These are phyloP conservation scores for Eucalyptus curtisii DNA, from an alignment of 345 rosid genomes.

Conservation along the genomic window DNA sequence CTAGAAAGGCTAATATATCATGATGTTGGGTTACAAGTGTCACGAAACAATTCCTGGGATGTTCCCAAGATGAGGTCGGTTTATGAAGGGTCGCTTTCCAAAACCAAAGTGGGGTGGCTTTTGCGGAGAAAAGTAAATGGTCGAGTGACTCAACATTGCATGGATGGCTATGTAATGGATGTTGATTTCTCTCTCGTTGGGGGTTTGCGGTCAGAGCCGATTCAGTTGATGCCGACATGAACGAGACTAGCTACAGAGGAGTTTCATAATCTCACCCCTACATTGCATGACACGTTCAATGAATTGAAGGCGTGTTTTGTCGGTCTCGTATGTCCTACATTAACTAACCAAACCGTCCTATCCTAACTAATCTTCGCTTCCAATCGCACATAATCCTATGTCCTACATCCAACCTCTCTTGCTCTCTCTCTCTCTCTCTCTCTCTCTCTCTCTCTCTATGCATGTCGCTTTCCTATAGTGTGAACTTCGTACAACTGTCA, in stretches of 20 bases:
- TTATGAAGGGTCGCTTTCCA: not conserved
- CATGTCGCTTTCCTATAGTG: not conserved
- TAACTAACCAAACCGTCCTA: not conserved
- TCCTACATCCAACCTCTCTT: not conserved
- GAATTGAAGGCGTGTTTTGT: not conserved
- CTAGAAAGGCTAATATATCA: not conserved
- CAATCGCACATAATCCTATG: not conserved
- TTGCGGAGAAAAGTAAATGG: not conserved
- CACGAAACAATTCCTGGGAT: not conserved
- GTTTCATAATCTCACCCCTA: not conserved
- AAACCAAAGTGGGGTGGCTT: not conserved
- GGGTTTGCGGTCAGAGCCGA: not conserved
- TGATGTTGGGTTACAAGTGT: not conserved
- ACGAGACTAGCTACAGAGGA: not conserved
- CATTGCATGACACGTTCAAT: not conserved
- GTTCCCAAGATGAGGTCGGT: not conserved
- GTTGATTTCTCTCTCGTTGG: not conserved
- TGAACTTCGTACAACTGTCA: not conserved
- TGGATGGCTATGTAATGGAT: not conserved
- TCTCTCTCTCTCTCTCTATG: not conserved
- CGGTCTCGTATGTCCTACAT: not conserved
- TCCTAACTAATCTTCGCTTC: not conserved
- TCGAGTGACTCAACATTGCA: not conserved
- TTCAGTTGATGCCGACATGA: not conserved
- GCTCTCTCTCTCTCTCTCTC: too few species aligned